Percentiles rank a stretch among this genome's conserved stretches.
Conservation (phyloP, 108 stramenopile genomes). For the Chaetoceros muelleri region DNA sequence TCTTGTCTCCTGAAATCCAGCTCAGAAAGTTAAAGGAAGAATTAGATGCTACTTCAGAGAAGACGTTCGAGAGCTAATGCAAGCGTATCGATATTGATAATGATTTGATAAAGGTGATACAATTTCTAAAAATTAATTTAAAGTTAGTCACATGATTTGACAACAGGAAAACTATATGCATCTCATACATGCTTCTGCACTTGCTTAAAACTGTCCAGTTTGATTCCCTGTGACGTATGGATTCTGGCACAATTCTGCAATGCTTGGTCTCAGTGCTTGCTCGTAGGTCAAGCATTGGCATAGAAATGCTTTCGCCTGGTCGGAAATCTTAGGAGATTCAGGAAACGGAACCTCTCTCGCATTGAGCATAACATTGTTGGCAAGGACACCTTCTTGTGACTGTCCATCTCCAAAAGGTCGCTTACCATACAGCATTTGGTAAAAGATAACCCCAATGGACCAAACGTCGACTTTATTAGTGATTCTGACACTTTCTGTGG, state of each 20-base stretch:
- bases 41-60: conserved; percentile 1
- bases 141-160: background rate
- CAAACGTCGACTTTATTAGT: conserved; percentile 99
- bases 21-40: conserved; percentile 35
- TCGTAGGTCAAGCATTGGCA: conserved; percentile 84
- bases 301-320: conserved; percentile 90
- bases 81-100: no score
- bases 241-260: conserved; percentile 75
- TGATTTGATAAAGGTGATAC: no score
- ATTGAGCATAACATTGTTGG: conserved; percentile 86
- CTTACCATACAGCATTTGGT: conserved; percentile 95
- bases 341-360: conserved; percentile 91
- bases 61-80: background rate
- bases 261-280: conserved; percentile 82
- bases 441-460: conserved; percentile 98
- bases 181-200: background rate
- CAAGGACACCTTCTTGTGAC: conserved; percentile 86
- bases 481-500: conserved; percentile 64
- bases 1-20: conserved; percentile 90
- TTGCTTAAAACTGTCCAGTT: background rate
- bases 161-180: background rate
- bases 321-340: conserved; percentile 64
- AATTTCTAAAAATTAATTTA: background rate
- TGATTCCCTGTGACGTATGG: conserved; percentile 34
- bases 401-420: conserved; percentile 98